phyloP scores from a whole-genome alignment of 441 rosid species.

The Syzygium syzygioides region DNA sequence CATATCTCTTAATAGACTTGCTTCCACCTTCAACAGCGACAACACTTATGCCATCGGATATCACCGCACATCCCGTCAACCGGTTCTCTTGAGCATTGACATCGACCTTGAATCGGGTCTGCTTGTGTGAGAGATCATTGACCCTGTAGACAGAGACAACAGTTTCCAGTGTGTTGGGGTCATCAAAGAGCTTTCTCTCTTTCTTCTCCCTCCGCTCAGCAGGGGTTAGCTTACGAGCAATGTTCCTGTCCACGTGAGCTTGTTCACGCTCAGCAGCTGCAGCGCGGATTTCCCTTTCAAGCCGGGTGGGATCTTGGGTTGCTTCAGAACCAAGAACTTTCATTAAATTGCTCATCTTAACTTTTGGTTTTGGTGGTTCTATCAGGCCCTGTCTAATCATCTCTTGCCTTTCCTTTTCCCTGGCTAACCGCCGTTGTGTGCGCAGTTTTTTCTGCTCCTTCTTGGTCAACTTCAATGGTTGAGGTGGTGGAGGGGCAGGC shows the following conservation, averaged over 20 bases:
- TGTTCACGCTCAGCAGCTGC: constrained; percentile 98
- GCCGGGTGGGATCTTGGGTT: constrained; percentile 91
- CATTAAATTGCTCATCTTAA: constrained; percentile 94
- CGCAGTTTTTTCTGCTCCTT: constrained; percentile 92
- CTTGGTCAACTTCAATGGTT: constrained; percentile 86
- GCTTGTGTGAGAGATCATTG: constrained; percentile 73
- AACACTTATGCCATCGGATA: constrained; percentile 60
- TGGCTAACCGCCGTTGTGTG: constrained; percentile 84
- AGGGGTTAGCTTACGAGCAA: constrained; percentile 88
- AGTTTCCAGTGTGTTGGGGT: constrained; percentile 52
- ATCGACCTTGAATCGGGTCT: constrained; percentile 86
- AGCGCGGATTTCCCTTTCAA: constrained; percentile 82
- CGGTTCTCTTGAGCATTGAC: constrained; percentile 85
- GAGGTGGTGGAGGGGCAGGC: constrained; percentile 92
- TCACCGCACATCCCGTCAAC: constrained; percentile 71
- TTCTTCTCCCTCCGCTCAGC: constrained; percentile 93
- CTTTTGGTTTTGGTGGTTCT: constrained; percentile 89
- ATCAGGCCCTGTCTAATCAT: constrained; percentile 92
- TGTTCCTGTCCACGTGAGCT: constrained; percentile 88
- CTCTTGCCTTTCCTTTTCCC: constrained; percentile 91
- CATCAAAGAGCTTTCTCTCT: constrained; percentile 87
- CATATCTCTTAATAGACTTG: constrained; percentile 85
- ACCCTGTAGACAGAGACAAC: constrained; percentile 82
- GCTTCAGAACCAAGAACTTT: constrained; percentile 93
- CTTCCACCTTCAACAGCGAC: constrained; percentile 90